phyloP scores from a whole-genome alignment of 2,329 filamentous ascomycete genomes.

The Sporothrix protearum region DNA sequence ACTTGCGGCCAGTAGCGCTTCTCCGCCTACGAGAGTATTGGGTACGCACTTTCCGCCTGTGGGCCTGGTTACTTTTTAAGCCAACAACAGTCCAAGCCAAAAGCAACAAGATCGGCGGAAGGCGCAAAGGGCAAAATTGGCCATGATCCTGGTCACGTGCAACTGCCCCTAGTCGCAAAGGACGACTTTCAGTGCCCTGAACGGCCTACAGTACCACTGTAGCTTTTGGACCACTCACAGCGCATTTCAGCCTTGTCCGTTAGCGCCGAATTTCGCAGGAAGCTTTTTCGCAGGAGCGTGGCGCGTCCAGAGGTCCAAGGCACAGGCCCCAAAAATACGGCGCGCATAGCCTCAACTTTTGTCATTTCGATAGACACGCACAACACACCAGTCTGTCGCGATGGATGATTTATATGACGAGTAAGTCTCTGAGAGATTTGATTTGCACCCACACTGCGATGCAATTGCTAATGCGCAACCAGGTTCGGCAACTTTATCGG shows the following conservation, averaged over 20 bases:
- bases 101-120: background rate
- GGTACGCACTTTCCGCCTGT: background rate
- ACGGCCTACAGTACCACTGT: background rate
- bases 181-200: background rate
- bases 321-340: constrained; percentile 16
- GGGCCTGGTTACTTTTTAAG: background rate
- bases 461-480: constrained; percentile 21
- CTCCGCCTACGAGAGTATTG: background rate
- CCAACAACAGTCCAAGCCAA: background rate
- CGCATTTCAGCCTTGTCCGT: constrained; percentile 22
- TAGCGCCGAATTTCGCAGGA: constrained; percentile 19
- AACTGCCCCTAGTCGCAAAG: background rate
- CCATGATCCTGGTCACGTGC: background rate
- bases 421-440: constrained; percentile 43
- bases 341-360: background rate
- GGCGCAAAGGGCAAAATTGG: background rate
- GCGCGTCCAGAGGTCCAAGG: constrained; percentile 16
- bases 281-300: constrained; percentile 22
- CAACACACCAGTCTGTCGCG: constrained; percentile 24
- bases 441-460: constrained; percentile 27
- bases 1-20: constrained; percentile 16
- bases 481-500: constrained; percentile 99
- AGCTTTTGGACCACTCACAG: constrained; percentile 13
- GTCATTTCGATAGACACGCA: background rate
- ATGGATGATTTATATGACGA: constrained; percentile 98